Base-by-base conservation (phyloP, 148 eudicot species). In the Vaccinium myrtillus region DNA sequence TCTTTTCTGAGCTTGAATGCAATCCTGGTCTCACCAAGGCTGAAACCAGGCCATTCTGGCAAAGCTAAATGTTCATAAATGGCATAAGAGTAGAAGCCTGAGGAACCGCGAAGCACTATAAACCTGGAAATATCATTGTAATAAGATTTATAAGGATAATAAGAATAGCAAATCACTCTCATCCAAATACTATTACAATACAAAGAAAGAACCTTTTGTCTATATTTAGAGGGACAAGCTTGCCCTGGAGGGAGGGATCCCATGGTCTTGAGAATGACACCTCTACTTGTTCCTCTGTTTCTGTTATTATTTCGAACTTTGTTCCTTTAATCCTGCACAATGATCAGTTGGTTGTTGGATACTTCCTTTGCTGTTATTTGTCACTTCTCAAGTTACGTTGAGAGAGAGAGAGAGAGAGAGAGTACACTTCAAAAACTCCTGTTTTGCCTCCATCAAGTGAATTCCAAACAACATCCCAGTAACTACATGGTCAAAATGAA, bases 1-100 rank as follows among this genome's bases (percentile, higher is more conserved):
- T 93, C 91, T 84, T 94, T 95, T 83, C 92, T 88, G 48, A 95
- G 96, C 93, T 93, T 96, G 92, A 94, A 94, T 46, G 87, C 94
- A 48, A 93, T 92, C 84, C 98, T 91, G 46, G 98, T 92, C 87
- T 96, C 95, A 79, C 89, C 91, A 51, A 96, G 91, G 86, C 92
- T 93, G 82, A 96, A 91, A 74, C 86, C 98, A 76, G 96, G 98
- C 98, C 96, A 94, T 18, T 91, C 95, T 81, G 85, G 59, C 65
- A 85, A 89, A 80, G 83, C 92, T 71, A 77, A 69, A 55, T 88
- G 95, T 55, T 93, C 94, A 43, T 90, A 93, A 53, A 90, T 86
- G 74, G 91, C 93, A 74, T 93, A 93, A 6, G 95, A 87, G 76
- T 93, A 93, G 86, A 93, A 90, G 50, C 95, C 95, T 0, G 93